Evolutionary conservation across 768 basidiomycete species (phyloP).

Genomic region (Lentinula guzmanii): DNA sequence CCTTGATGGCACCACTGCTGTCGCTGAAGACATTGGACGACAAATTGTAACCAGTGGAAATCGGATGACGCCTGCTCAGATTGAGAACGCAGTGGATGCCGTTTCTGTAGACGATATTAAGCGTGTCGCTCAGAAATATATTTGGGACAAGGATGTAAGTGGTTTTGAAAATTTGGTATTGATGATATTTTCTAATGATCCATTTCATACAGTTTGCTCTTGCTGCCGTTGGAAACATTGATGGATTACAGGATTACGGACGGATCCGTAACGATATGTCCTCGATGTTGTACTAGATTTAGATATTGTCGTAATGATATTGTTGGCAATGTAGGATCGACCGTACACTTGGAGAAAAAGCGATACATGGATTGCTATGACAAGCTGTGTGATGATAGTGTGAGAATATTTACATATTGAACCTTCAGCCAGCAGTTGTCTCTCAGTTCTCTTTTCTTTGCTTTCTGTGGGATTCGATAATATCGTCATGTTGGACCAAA

Average conservation of each 20-base stretch:
- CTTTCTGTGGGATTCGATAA: background rate
- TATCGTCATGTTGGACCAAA: background rate
- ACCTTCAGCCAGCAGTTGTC: background rate
- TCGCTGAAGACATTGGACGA: conserved; percentile 98
- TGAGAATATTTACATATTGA: background rate
- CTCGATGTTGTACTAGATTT: conserved; percentile 62
- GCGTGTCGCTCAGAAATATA: conserved; percentile 91
- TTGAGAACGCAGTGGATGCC: conserved; percentile 87
- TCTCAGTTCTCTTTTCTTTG: background rate
- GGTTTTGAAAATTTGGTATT: conserved; percentile 1
- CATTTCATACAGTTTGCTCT: conserved; percentile 57
- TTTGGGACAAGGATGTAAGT: conserved; percentile 93
- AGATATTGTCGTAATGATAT: background rate
- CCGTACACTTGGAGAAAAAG: background rate
- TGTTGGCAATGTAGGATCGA: background rate
- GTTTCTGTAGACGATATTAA: conserved; percentile 87
- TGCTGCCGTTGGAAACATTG: conserved; percentile 84
- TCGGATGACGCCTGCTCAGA: conserved; percentile 87
- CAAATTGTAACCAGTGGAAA: conserved; percentile 93
- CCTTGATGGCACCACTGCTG: conserved; percentile 92
- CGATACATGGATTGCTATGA: background rate
- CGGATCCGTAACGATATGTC: conserved; percentile 82
- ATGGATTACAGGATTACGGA: conserved; percentile 93
- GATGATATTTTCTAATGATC: conserved; percentile 7
- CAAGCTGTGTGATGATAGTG: background rate